Evolutionary conservation across 192 early-diverging fungal genomes (phyloP).

Genomic region (Umbelopsis vinacea): DNA sequence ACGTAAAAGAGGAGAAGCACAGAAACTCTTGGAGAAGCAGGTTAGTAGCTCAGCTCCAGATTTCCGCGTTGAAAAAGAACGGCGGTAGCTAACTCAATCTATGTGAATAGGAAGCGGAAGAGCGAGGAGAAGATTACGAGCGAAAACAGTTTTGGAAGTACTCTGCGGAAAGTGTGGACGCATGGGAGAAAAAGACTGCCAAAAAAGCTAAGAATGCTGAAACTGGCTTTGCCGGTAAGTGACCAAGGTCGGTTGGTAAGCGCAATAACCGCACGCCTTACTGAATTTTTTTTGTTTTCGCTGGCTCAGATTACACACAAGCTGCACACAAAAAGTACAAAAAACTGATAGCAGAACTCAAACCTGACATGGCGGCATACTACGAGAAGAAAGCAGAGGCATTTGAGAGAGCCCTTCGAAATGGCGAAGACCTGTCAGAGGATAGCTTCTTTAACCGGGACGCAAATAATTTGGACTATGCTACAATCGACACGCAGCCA

Average conservation of each 20-base stretch:
- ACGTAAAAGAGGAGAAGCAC: slow-evolving; percentile 71
- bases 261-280: no score
- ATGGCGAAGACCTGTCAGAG: slow-evolving; percentile 41
- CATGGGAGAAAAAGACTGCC: slow-evolving; percentile 82
- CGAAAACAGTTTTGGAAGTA: slow-evolving; percentile 82
- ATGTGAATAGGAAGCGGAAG: slow-evolving; percentile 56
- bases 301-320: slow-evolving; percentile 87
- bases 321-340: slow-evolving; percentile 89
- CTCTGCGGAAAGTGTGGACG: slow-evolving; percentile 83
- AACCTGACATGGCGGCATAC: slow-evolving; percentile 82
- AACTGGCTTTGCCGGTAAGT: slow-evolving; percentile 78
- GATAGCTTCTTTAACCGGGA: slow-evolving; percentile 58
- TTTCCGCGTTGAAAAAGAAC: background rate
- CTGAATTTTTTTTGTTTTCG: no score
- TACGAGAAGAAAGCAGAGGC: slow-evolving; percentile 63
- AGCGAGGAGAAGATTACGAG: slow-evolving; percentile 83
- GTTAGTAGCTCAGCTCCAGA: slow-evolving; percentile 26
- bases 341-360: slow-evolving; percentile 75
- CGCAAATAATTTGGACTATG: slow-evolving; percentile 72
- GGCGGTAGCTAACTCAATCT: background rate
- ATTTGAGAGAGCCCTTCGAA: slow-evolving; percentile 37
- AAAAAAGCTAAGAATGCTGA: slow-evolving; percentile 69
- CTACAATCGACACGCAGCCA: slow-evolving; percentile 60
- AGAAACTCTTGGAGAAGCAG: slow-evolving; percentile 66
- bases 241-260: background rate